Base-by-base conservation (phyloP, 1,139 yeast species). In the Torulaspora pretoriensis region DNA sequence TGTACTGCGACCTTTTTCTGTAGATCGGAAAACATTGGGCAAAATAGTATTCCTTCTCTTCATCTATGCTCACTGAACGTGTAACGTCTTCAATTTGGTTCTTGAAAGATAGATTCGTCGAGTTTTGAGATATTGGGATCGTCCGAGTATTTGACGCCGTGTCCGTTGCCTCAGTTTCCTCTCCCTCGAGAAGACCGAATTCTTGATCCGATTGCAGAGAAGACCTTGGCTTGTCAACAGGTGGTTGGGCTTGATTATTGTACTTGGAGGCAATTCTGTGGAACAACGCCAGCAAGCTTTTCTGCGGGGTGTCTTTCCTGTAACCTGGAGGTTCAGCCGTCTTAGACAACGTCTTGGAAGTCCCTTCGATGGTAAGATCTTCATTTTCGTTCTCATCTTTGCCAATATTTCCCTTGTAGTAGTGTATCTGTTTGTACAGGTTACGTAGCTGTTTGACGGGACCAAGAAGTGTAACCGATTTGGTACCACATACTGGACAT, bases 1-100 rank as follows among this genome's bases (percentile, higher is more conserved):
- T 74, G 61, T 75, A 82, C 30, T 81, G 79, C 32, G 77, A 72
- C 42, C 80, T 72, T 57, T 83, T 82, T 46, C 96, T 71, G 61
- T 84, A 86, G 47, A 81, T 77, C 1, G 97, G 97, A 67, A 87
- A 89, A 55, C 94, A 86, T 56, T 81, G 83, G 13, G 82, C 80
- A 64, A 81, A 87, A 47, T 81, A 73, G 52, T 77, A 72, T 61
- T 86, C 95, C 49, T 77, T 75, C 35, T 54, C 55, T 48, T 58
- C 61, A 45, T 51, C 64, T 40, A 51, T 38, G 30, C 54, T 49
- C 4, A 48, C 47, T 2, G 53, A 35, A 26, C 38, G 32, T 10
- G 42, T 38, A 25, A 41, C 26, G 28, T 42, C 39, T 38, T 43
- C 38, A 12, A 41, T 44, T 22, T 47, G 43, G 25, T 43, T 39